phyloP scores from a whole-genome alignment of 192 early-diverging fungal species.

The Geranomyces michiganensis region DNA sequence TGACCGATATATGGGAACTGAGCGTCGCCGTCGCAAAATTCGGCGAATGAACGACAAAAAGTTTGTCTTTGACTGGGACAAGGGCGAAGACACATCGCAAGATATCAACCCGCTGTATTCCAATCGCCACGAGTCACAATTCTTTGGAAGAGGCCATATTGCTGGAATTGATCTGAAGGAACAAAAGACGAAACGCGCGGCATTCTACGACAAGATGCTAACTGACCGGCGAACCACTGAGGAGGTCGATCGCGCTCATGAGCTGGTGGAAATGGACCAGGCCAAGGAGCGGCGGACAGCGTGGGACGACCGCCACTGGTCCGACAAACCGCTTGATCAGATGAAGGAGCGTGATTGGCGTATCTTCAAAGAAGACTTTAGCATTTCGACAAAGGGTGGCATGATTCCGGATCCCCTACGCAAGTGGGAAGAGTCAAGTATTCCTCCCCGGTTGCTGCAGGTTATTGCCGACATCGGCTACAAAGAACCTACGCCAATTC shows the following conservation, averaged over 20 bases:
- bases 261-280: slow-evolving; percentile 62
- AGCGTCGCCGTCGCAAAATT: slow-evolving; percentile 69
- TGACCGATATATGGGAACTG: slow-evolving; percentile 82
- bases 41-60: slow-evolving; percentile 90
- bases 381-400: slow-evolving; percentile 92
- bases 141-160: slow-evolving; percentile 89
- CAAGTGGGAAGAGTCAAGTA: slow-evolving; percentile 80
- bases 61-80: slow-evolving; percentile 98
- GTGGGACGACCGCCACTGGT: slow-evolving; percentile 95
- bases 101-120: slow-evolving; percentile 92
- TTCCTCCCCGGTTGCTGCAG: slow-evolving; percentile 70
- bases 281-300: slow-evolving; percentile 68
- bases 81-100: slow-evolving; percentile 90
- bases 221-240: slow-evolving; percentile 56
- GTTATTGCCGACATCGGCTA: slow-evolving; percentile 87
- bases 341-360: slow-evolving; percentile 99
- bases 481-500: slow-evolving; percentile 94
- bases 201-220: slow-evolving; percentile 71
- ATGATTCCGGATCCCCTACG: slow-evolving; percentile 90
- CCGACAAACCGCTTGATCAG: slow-evolving; percentile 82
- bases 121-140: slow-evolving; percentile 59
- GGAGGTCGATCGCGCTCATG: slow-evolving; percentile 57
- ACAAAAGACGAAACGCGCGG: slow-evolving; percentile 64
- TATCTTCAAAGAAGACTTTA: slow-evolving; percentile 99
- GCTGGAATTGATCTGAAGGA: slow-evolving; percentile 85